Evolutionary conservation across 768 basidiomycete species (phyloP).

Genomic region (Polyporus arcularius): DNA sequence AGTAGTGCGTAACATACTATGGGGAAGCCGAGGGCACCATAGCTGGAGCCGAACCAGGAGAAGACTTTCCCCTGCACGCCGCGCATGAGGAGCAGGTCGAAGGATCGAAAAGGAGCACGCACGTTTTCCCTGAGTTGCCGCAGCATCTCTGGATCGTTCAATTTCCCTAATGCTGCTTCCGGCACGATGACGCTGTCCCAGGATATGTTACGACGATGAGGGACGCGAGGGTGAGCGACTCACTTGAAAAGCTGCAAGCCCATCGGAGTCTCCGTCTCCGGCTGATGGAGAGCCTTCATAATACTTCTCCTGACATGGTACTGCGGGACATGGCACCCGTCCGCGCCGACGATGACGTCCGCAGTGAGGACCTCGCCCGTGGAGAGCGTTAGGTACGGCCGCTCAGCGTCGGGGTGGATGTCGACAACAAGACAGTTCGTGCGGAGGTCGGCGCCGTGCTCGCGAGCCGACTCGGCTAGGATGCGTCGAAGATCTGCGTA

Average conservation of each 20-base stretch:
- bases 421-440: conserved; percentile 15
- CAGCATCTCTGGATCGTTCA: conserved; percentile 10
- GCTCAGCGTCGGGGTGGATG: conserved; percentile 14
- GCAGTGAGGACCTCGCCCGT: neutral
- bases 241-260: conserved; percentile 23
- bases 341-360: conserved; percentile 30
- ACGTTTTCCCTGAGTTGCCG: conserved; percentile 12
- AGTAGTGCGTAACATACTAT: conserved; percentile 3
- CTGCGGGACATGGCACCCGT: conserved; percentile 16
- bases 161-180: neutral
- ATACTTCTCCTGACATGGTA: conserved; percentile 15
- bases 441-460: conserved; percentile 24
- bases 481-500: conserved; percentile 32
- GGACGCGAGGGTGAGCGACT: neutral
- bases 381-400: conserved; percentile 27
- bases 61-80: conserved; percentile 5
- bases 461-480: conserved; percentile 27
- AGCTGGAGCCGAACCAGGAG: conserved; percentile 11
- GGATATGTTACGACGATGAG: too few species aligned
- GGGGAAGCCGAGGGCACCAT: conserved; percentile 17
- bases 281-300: conserved; percentile 7
- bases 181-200: conserved; percentile 15
- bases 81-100: neutral
- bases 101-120: neutral
- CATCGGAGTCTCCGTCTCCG: conserved; percentile 5